A percentile compares a stretch with the other conserved stretches of the same genome.
Conservation (phyloP, 202 grass and related monocot species). For the Bolboschoenoplectus hybrid region DNA sequence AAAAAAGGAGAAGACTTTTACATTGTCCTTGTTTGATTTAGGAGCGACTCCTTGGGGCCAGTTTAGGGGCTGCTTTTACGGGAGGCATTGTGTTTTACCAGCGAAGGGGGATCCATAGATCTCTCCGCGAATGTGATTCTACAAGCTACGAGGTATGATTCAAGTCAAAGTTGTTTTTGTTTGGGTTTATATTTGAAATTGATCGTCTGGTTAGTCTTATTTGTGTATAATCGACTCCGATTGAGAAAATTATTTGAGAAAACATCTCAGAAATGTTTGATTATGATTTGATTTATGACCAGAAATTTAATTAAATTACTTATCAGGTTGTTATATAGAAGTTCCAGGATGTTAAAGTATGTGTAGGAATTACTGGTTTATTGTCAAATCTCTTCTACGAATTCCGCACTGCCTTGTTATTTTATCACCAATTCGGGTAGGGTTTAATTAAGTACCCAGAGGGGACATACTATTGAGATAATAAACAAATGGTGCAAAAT, state of each 20-base stretch:
- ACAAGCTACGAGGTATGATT: constrained; percentile 40
- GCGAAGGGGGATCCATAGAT: constrained; percentile 45
- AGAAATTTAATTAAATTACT: background rate
- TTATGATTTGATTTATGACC: background rate
- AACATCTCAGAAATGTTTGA: background rate
- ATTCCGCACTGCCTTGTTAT: background rate
- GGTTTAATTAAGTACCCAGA: background rate
- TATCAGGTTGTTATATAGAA: background rate
- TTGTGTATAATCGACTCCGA: too few relatives aligned
- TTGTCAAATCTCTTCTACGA: background rate
- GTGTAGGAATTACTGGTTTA: background rate
- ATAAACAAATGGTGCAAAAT: background rate
- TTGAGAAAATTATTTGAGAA: background rate
- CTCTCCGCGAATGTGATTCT: constrained; percentile 31
- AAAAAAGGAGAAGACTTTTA: background rate
- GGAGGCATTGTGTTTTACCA: constrained; percentile 45
- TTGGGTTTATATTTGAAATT: background rate
- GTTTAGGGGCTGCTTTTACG: constrained; percentile 43
- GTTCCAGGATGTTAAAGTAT: background rate
- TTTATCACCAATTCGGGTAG: background rate
- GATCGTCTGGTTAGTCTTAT: background rate
- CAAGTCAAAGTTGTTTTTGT: background rate
- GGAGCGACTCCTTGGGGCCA: constrained; percentile 50
- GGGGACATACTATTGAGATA: background rate
- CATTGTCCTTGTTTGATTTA: constrained; percentile 26